phyloP scores from a whole-genome alignment of 2,329 filamentous ascomycete species.

The Pezicula radicicola region DNA sequence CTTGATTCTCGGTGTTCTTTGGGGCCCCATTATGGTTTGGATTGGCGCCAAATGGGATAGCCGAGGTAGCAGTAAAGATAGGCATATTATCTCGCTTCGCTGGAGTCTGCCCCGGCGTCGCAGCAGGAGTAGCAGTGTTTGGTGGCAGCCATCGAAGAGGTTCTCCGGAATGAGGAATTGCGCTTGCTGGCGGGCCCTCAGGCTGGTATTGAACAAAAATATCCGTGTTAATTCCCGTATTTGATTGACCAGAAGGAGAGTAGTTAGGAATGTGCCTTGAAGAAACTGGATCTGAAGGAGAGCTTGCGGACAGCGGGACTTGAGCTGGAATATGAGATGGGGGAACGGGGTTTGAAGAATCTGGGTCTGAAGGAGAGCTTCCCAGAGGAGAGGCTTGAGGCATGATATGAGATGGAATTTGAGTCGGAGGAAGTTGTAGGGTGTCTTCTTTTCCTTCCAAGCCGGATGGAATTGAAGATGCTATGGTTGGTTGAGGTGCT shows the following conservation, averaged over 20 bases:
- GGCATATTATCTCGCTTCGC: conserved; percentile 25
- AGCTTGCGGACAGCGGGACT: conserved; percentile 20
- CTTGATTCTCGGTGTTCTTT: conserved; percentile 1
- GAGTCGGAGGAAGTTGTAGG: too few relatives aligned
- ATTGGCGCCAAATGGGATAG: conserved; percentile 25
- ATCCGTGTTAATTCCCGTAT: conserved; percentile 25
- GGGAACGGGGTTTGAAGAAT: background rate
- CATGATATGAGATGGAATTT: conserved; percentile 7
- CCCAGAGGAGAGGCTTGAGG: conserved; percentile 13
- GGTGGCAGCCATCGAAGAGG: conserved; percentile 50
- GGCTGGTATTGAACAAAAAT: conserved; percentile 55
- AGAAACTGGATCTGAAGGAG: conserved; percentile 11
- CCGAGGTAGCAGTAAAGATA: conserved; percentile 26
- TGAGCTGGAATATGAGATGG: conserved; percentile 3
- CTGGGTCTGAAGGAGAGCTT: conserved; percentile 17
- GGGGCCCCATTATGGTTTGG: conserved; percentile 3
- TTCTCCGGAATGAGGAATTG: conserved; percentile 33
- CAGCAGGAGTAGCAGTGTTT: conserved; percentile 29
- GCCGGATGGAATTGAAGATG: conserved; percentile 10
- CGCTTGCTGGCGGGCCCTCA: conserved; percentile 43
- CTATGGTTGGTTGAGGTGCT: conserved; percentile 13
- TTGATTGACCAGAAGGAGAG: background rate
- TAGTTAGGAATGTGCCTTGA: background rate
- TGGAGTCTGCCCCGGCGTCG: conserved; percentile 6
- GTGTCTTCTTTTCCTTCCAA: conserved; percentile 7